Conservation (phyloP, 1,284 basidiomycete species). For the Pseudomicrostroma phylloplanum region DNA sequence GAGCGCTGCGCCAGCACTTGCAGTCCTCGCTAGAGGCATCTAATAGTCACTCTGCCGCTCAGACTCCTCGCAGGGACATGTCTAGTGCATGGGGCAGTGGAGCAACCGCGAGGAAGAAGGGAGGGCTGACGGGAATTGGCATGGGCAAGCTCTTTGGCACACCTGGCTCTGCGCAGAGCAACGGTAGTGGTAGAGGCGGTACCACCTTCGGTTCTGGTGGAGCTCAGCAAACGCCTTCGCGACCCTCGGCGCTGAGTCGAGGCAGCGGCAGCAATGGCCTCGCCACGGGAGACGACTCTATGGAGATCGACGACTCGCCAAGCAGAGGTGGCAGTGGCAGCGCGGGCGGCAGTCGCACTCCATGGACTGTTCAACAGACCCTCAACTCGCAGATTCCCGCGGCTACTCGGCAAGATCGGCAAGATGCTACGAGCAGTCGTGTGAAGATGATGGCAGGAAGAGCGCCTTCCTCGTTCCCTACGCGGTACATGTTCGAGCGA, state of each 20-base stretch:
- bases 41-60: slow-evolving; percentile 7
- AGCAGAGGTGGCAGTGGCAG: slow-evolving; percentile 3
- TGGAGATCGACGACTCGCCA: slow-evolving; percentile 25
- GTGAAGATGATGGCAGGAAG: slow-evolving; percentile 43
- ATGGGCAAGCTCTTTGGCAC: slow-evolving; percentile 9
- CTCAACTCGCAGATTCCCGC: slow-evolving; percentile 27
- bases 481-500: slow-evolving; percentile 48
- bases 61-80: slow-evolving; percentile 17
- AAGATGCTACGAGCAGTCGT: slow-evolving; percentile 15
- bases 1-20: slow-evolving; percentile 27
- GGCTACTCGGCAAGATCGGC: neutral
- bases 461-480: slow-evolving; percentile 42
- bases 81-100: neutral
- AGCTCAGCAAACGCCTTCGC: neutral
- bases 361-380: slow-evolving; percentile 27
- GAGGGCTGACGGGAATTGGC: neutral
- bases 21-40: slow-evolving; percentile 19
- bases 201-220: too few relatives aligned
- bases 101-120: slow-evolving; percentile 1
- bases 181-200: slow-evolving; percentile 12
- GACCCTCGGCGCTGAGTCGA: neutral
- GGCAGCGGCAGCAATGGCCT: neutral
- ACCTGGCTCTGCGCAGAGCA: slow-evolving; percentile 20
- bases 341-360: too few relatives aligned
- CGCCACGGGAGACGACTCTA: slow-evolving; percentile 9